phyloP scores from a whole-genome alignment of 2,329 filamentous ascomycete species.

The Diatrype stigma region DNA sequence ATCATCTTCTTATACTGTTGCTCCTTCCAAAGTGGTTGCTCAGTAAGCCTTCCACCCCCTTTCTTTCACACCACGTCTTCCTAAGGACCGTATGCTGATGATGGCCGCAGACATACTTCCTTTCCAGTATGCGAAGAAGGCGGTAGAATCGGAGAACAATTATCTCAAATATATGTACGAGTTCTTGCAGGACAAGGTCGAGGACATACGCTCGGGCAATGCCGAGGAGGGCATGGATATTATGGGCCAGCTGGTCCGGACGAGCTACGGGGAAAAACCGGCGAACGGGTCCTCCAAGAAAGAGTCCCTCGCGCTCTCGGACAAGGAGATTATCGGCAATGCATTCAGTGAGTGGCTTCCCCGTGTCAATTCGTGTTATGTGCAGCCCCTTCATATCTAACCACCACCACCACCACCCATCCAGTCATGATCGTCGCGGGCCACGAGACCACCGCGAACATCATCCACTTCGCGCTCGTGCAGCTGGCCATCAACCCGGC shows the following conservation, averaged over 20 bases:
- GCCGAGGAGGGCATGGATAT: conserved; percentile 47
- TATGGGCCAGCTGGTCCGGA: conserved; percentile 46
- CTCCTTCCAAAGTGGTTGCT: conserved; percentile 56
- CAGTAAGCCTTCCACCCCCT: conserved; percentile 28
- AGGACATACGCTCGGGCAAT: conserved; percentile 32
- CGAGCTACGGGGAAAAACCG: conserved; percentile 31
- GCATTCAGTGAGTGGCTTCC: conserved; percentile 42
- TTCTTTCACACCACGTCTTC: background rate
- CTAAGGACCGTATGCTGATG: conserved; percentile 5
- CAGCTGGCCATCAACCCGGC: conserved; percentile 62
- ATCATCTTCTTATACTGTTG: conserved; percentile 60
- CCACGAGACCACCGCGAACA: conserved; percentile 76
- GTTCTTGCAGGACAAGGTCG: conserved; percentile 58
- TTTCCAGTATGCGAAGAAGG: conserved; percentile 45
- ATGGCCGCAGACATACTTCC: conserved; percentile 38
- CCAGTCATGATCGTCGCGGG: conserved; percentile 64
- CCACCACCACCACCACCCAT: background rate
- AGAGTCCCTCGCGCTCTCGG: conserved; percentile 38
- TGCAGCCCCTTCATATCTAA: no score
- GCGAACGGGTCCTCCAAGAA: conserved; percentile 12
- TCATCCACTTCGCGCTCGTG: conserved; percentile 66
- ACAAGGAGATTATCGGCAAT: conserved; percentile 68
- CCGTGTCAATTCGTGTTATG: no score
- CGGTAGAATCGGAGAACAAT: conserved; percentile 54
- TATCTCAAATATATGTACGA: conserved; percentile 68